Conservation (phyloP, 345 rosid genomes). For the Syzygium aqueum region DNA sequence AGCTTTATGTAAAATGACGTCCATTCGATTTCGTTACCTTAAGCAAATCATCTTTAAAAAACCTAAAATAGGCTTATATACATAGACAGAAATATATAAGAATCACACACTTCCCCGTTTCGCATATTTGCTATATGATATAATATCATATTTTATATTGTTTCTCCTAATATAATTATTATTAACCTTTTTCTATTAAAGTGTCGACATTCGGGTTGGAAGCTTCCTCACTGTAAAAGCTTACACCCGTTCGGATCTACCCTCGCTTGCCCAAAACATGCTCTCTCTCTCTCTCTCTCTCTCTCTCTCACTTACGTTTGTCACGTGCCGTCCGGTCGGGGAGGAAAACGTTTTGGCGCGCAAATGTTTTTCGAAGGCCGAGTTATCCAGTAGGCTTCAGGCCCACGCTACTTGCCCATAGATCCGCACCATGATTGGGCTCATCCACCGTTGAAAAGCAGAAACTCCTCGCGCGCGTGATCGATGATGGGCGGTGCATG, state of each 20-base stretch:
- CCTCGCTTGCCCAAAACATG: not conserved
- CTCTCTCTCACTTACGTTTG: not conserved
- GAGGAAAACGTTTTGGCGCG: not conserved
- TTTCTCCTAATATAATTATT: not conserved
- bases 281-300: not conserved
- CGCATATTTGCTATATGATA: not conserved
- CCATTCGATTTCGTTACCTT: too few species aligned
- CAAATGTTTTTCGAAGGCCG: not conserved
- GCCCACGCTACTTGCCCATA: not conserved
- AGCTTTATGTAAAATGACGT: not conserved
- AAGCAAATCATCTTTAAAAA: too few species aligned
- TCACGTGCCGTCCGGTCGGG: not conserved
- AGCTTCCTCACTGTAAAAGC: not conserved
- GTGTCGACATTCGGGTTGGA: not conserved
- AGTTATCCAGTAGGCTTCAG: not conserved
- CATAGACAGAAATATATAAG: too few species aligned
- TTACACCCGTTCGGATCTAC: not conserved
- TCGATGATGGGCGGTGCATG: not conserved
- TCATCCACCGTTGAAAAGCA: not conserved
- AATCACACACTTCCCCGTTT: not conserved
- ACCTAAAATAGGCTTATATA: too few species aligned
- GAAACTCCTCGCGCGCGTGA: not conserved
- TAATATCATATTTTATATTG: too few species aligned
- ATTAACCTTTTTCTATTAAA: accelerated
- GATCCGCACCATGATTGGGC: not conserved